Percentiles rank a stretch among this genome's conserved stretches.
These are phyloP conservation scores for Xanthoconium stramineum DNA, from an alignment of 768 basidiomycete genomes.

Conservation along the genomic window DNA sequence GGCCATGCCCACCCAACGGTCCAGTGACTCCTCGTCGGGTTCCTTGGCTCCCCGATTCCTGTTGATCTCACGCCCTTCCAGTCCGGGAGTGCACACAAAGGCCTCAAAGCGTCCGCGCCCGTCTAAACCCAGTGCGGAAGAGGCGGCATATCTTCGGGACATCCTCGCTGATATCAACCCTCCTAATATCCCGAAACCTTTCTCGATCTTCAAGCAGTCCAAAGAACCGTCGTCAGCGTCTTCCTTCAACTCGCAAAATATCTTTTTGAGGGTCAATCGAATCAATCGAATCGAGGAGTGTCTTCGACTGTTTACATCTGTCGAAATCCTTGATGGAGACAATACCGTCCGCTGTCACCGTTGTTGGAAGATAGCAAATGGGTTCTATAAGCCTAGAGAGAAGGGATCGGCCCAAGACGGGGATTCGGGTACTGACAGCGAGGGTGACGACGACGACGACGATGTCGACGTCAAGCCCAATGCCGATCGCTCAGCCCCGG, in stretches of 20 bases:
- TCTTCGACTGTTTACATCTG: conserved; percentile 82
- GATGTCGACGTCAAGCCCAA: conserved; percentile 19
- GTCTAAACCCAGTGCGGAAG: conserved; percentile 53
- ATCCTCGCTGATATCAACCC: conserved; percentile 64
- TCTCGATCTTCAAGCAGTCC: conserved; percentile 47
- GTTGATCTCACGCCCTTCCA: conserved; percentile 28
- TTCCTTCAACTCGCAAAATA: conserved; percentile 19
- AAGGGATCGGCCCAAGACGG: conserved; percentile 19
- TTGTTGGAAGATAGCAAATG: conserved; percentile 91
- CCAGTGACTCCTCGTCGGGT: conserved; percentile 17
- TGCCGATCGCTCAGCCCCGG: conserved; percentile 7
- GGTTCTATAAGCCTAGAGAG: conserved; percentile 42
- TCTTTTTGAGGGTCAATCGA: conserved; percentile 28
- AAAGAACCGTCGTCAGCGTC: conserved; percentile 23
- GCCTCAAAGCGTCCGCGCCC: conserved; percentile 40
- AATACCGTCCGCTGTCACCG: conserved; percentile 91
- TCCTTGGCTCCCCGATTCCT: conserved; percentile 21
- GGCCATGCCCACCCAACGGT: conserved; percentile 16
- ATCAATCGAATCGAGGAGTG: conserved; percentile 58
- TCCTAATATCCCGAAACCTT: conserved; percentile 40
- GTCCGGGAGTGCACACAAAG: conserved; percentile 35
- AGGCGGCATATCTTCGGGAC: conserved; percentile 63
- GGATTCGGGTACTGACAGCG: conserved; percentile 33
- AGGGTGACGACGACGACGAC: conserved; percentile 34
- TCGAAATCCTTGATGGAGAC: conserved; percentile 92